Evolutionary conservation across 768 basidiomycete species (phyloP), one percentile per base, ranked within the genome.

Genomic region (Dentipellis sp.): DNA sequence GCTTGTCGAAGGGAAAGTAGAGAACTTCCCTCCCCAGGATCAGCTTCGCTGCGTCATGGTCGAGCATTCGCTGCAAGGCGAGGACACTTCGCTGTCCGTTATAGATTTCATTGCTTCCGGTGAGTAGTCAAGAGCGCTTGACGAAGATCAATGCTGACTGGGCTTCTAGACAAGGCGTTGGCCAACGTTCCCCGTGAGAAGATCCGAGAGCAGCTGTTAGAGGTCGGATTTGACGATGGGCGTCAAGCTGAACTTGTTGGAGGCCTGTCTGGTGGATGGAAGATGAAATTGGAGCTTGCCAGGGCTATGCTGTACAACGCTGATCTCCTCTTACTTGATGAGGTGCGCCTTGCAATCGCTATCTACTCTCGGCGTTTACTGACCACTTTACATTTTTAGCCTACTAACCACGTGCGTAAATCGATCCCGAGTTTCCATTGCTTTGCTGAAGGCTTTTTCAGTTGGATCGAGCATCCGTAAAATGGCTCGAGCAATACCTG

Each of bases 201-300:
- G 72, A 89, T 97, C 64, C 77, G 83, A 55, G 80, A 79, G 21
- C 91, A 93, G 67, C 80, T 98, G 6, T 60, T 77, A 10, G 91
- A 89, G 64, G 94, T 97, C 53, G 95, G 95, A 52, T 97, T 98
- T 67, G 88, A 93, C 65, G 90, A 89, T 62, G 78, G 75, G 49
- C 80, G 91, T 57, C 94, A 97, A 72, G 72, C 79, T 40, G 90
- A 95, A 63, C 74, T 80, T 52, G 94, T 97, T 58, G 92, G 88
- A 50, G 86, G 90, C 42, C 75, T 97, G 58, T 97, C 94, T 12
- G 95, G 95, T 65, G 94, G 95, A 45, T 98, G 94, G 94, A 98
- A 98, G 76, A 97, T 98, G 94, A 97, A 97, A 71, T 80, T 97
- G 53, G 94, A 97, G 68, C 79, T 98, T 40, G 93, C 92, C 8